Evolutionary conservation across 495 filamentous ascomycete genomes (phyloP).

Genomic region (Glutinoglossum americanum): DNA sequence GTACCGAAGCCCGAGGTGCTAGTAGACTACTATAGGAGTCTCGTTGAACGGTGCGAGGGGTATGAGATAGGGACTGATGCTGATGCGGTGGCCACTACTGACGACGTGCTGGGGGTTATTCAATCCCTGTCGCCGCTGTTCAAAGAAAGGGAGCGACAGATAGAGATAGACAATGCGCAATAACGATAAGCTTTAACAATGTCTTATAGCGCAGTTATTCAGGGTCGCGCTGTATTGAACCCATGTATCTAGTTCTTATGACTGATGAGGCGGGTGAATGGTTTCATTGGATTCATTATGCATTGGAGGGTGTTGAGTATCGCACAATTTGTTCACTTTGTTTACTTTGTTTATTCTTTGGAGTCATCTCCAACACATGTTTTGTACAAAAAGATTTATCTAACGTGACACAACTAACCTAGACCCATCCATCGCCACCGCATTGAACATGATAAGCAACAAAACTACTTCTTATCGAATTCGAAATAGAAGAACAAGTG

Average conservation of each 20-base stretch:
- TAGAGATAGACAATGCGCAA: not conserved
- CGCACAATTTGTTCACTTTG: not conserved
- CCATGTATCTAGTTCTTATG: not conserved
- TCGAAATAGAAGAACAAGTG: not conserved
- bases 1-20: conserved; percentile 85
- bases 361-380: not conserved
- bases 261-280: not conserved
- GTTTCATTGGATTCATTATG: not conserved
- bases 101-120: not conserved
- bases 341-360: not conserved
- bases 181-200: not conserved
- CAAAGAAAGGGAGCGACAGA: not conserved
- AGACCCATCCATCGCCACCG: not conserved
- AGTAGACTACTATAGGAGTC: conserved; percentile 74
- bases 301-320: not conserved
- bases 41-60: conserved; percentile 50
- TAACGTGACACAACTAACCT: not conserved
- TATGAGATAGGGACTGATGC: conserved; percentile 28
- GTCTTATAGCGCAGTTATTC: not conserved
- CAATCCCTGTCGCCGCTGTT: not conserved
- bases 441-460: not conserved
- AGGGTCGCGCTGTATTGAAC: not conserved
- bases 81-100: not conserved
- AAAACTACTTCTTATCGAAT: not conserved
- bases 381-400: not conserved